These are phyloP conservation scores for Clavulina sp. DNA, from an alignment of 768 basidiomycete species.

Conservation along the genomic window DNA sequence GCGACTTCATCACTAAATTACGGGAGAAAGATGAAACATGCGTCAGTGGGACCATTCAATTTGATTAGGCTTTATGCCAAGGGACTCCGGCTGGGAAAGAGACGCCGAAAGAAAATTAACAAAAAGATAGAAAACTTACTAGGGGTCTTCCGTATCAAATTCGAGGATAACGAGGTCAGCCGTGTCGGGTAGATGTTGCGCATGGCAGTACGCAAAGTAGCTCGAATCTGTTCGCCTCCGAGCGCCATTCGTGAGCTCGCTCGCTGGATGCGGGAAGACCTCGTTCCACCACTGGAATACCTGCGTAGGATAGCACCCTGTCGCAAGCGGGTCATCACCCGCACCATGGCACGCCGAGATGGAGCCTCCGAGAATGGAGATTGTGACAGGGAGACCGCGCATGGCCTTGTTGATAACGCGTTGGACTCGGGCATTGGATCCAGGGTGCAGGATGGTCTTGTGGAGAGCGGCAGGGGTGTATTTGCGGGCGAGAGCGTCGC, in stretches of 20 bases:
- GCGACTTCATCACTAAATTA: constrained; percentile 41
- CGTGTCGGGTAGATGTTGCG: constrained; percentile 82
- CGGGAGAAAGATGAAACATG: not conserved
- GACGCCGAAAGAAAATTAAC: not conserved
- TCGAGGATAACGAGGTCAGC: constrained; percentile 93
- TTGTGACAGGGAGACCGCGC: constrained; percentile 71
- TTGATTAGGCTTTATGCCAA: no score
- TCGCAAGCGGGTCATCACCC: constrained; percentile 74
- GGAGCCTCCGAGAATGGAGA: constrained; percentile 79
- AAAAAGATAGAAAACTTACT: constrained; percentile 31
- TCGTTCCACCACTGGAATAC: constrained; percentile 97
- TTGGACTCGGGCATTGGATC: constrained; percentile 69
- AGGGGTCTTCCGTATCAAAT: constrained; percentile 77
- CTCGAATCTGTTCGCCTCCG: constrained; percentile 81
- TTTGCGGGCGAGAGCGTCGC: constrained; percentile 59
- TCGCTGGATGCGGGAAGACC: constrained; percentile 95
- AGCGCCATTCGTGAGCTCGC: constrained; percentile 94
- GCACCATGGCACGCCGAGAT: constrained; percentile 90
- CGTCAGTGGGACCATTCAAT: not conserved
- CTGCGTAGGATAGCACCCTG: constrained; percentile 77
- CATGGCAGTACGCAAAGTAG: constrained; percentile 89
- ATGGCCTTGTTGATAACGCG: constrained; percentile 69
- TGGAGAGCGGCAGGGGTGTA: constrained; percentile 62
- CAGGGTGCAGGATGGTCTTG: constrained; percentile 56
- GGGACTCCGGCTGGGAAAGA: no score